These are phyloP conservation scores for Aspergillus ochraceus DNA, from an alignment of 2,329 filamentous ascomycete species.

Conservation along the genomic window DNA sequence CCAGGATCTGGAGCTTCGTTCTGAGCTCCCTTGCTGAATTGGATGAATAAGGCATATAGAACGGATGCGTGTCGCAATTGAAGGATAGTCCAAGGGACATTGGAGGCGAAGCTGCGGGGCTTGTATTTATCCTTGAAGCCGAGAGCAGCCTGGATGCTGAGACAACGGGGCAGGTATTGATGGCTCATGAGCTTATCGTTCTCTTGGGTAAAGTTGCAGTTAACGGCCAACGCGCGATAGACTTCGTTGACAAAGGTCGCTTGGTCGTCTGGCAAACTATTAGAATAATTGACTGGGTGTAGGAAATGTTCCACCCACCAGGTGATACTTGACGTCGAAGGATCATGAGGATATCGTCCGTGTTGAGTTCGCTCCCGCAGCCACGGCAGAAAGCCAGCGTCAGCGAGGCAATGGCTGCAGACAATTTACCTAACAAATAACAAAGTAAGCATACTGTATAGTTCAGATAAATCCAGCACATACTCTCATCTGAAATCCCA, in stretches of 20 bases:
- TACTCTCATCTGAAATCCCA: constrained; percentile 41
- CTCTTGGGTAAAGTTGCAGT: constrained; percentile 81
- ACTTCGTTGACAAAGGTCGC: constrained; percentile 66
- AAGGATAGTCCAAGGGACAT: constrained; percentile 72
- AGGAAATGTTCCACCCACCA: constrained; percentile 42
- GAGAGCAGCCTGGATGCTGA: constrained; percentile 77
- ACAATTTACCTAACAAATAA: constrained; percentile 39
- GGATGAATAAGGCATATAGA: constrained; percentile 65
- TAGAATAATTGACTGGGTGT: constrained; percentile 24
- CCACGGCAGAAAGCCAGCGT: constrained; percentile 54
- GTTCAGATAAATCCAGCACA: constrained; percentile 7
- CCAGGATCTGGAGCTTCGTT: constrained; percentile 57
- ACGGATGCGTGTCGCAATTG: constrained; percentile 69
- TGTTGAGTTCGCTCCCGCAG: constrained; percentile 51
- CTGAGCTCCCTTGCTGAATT: constrained; percentile 58
- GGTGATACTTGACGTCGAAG: constrained; percentile 55
- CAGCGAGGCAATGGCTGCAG: constrained; percentile 62
- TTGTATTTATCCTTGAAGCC: constrained; percentile 67
- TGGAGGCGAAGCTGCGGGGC: constrained; percentile 65
- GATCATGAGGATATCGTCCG: constrained; percentile 69
- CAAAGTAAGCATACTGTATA: not conserved
- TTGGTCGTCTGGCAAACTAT: constrained; percentile 53
- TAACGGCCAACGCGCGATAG: constrained; percentile 67
- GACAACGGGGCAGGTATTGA: constrained; percentile 68
- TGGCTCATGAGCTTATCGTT: constrained; percentile 74